phyloP scores from a whole-genome alignment of 805 yeast species.

The Suhomyces prunicola region DNA sequence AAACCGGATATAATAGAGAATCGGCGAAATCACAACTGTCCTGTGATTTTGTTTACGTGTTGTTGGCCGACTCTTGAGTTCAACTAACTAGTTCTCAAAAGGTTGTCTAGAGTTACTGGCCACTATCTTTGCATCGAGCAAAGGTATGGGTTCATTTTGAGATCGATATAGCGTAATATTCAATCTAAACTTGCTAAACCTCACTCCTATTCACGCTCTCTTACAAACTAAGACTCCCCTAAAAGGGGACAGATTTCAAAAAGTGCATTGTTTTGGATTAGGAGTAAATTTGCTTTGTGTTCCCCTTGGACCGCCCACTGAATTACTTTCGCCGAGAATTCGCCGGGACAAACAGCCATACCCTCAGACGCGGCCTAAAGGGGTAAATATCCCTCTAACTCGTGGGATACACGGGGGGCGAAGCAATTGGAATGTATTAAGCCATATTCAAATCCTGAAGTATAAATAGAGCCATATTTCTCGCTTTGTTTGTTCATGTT shows the following conservation, averaged over 20 bases:
- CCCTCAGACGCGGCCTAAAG: not conserved
- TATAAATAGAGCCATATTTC: conserved; percentile 12
- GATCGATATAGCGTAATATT: not conserved
- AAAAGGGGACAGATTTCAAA: not conserved
- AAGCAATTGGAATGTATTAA: not conserved
- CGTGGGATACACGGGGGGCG: not conserved
- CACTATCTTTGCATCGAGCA: not conserved
- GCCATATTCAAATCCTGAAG: not conserved
- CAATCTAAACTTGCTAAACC: not conserved
- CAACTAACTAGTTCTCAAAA: rapidly evolving
- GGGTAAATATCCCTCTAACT: not conserved
- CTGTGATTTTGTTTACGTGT: not conserved
- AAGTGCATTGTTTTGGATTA: not conserved
- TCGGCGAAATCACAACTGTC: not conserved
- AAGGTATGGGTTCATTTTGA: not conserved
- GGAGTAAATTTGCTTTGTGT: not conserved
- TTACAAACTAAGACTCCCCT: not conserved
- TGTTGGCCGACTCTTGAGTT: not conserved
- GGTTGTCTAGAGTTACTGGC: not conserved
- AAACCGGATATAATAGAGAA: not conserved
- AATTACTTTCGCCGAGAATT: conserved; percentile 23
- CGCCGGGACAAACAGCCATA: conserved; percentile 14
- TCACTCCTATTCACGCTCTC: not conserved
- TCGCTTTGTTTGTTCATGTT: not conserved
- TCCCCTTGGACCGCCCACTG: not conserved